A percentile compares a stretch with the other conserved stretches of the same genome.
These are phyloP conservation scores for Eragrostis nindensis DNA, from an alignment of 176 grass and related monocot species.

Conservation along the genomic window DNA sequence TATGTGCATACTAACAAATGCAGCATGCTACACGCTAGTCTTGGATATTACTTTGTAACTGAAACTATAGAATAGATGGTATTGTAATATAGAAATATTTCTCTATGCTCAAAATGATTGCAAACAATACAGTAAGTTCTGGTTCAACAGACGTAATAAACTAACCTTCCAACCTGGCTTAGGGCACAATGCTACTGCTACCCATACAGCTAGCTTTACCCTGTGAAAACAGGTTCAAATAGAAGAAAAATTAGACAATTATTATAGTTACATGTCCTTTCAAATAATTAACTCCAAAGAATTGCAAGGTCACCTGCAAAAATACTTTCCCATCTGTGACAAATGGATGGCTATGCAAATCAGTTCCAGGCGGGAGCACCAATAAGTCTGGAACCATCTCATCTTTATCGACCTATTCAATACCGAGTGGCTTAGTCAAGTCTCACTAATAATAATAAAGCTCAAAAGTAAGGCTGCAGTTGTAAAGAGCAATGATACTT, in stretches of 20 bases:
- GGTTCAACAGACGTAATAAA: background rate
- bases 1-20: background rate
- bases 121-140: constrained; percentile 1
- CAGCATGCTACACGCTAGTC: background rate
- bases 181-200: constrained; percentile 77
- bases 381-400: constrained; percentile 78
- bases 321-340: constrained; percentile 74
- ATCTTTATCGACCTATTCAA: constrained; percentile 68
- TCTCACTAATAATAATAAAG: no score
- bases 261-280: background rate
- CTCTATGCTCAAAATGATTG: constrained; percentile 23
- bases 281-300: constrained; percentile 7
- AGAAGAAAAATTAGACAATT: background rate
- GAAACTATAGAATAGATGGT: no score
- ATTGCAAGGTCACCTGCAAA: constrained; percentile 65
- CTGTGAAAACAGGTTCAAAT: constrained; percentile 46
- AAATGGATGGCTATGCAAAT: constrained; percentile 87
- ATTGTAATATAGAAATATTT: no score
- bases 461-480: constrained; percentile 19
- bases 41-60: no score
- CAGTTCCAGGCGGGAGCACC: constrained; percentile 69
- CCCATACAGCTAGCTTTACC: constrained; percentile 97
- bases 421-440: constrained; percentile 18
- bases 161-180: constrained; percentile 90
- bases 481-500: constrained; percentile 15